Evolutionary conservation across 441 rosid genomes (phyloP), one percentile per base, ranked within the genome.

Genomic region (Melastoma candidum): DNA sequence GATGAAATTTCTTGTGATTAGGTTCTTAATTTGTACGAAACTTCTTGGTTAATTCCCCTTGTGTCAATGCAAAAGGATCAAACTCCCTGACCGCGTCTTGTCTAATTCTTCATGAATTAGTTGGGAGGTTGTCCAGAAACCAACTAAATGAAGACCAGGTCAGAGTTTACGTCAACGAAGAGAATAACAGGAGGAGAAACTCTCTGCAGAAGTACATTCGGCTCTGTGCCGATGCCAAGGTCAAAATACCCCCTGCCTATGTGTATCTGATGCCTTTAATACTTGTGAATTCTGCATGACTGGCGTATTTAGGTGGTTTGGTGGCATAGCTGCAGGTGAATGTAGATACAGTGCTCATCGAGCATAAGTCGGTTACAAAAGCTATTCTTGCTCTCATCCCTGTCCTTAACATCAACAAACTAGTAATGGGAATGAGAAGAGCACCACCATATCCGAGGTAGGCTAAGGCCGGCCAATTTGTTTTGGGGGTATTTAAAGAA

Each of bases 361-460:
- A 83, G 69, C 71, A 80, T 66, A 61, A 54, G 25, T 61, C 48
- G 52, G 67, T 67, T 3, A 68, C 72, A 13, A 72, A 78, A 70
- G 76, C 92, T 26, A 61, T 83, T 59, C 69, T 78, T 14, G 77
- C 75, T 49, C 83, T 83, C 44, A 83, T 83, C 26, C 74, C 92
- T 47, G 78, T 81, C 46, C 77, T 78, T 57, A 78, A 81, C 68
- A 72, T 83, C 44, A 70, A 74, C 48, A 64, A 58, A 51, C 81
- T 83, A 47, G 79, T 83, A 66, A 70, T 83, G 11, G 87, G 92
- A 65, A 53, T 71, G 9, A 78, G 73, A 48, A 48, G 54, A 17
- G 22, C 22, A 6, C 48, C 59, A 0, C 80, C 76, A 39, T 50
- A 22, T 46, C 63, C 84, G 13, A 69, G 79, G 84, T 78, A 59